Evolutionary conservation across 2,329 filamentous ascomycete genomes (phyloP).

Genomic region (Fonsecaea pedrosoi): DNA sequence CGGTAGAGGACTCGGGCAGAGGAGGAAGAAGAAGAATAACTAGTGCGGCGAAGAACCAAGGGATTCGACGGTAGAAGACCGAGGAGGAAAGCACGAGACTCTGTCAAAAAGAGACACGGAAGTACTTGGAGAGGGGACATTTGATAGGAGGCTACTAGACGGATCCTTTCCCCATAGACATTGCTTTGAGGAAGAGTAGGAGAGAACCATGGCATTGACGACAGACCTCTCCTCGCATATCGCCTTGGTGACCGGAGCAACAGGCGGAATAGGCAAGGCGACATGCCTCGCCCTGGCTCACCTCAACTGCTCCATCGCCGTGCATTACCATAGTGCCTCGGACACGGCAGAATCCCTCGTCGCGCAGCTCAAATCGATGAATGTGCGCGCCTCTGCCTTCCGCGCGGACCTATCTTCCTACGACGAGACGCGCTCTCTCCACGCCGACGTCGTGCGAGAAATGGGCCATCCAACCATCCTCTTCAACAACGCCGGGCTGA

Average conservation of each 20-base stretch:
- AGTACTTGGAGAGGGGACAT: no score
- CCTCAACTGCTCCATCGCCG: constrained; percentile 52
- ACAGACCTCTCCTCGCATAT: constrained; percentile 36
- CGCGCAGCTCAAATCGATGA: constrained; percentile 41
- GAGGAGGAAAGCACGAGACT: no score
- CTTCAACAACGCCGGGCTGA: constrained; percentile 62
- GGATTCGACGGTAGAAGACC: no score
- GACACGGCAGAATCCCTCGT: constrained; percentile 44
- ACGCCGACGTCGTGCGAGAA: constrained; percentile 44
- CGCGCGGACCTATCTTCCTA: constrained; percentile 49
- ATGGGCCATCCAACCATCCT: constrained; percentile 49
- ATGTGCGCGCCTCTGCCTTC: constrained; percentile 44
- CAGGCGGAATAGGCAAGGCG: constrained; percentile 54
- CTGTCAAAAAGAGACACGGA: no score
- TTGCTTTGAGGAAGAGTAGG: no score
- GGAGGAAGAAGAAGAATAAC: no score
- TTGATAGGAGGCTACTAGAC: no score
- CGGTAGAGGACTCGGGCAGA: no score
- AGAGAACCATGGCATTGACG: constrained; percentile 13
- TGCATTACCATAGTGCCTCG: constrained; percentile 51
- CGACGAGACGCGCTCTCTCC: constrained; percentile 45
- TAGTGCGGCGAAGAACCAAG: no score
- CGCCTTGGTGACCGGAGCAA: constrained; percentile 52
- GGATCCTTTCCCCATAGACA: no score
- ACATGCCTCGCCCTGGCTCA: constrained; percentile 50